These are phyloP conservation scores for Scheffersomyces insectosa DNA, from an alignment of 1,139 yeast species.

Conservation along the genomic window DNA sequence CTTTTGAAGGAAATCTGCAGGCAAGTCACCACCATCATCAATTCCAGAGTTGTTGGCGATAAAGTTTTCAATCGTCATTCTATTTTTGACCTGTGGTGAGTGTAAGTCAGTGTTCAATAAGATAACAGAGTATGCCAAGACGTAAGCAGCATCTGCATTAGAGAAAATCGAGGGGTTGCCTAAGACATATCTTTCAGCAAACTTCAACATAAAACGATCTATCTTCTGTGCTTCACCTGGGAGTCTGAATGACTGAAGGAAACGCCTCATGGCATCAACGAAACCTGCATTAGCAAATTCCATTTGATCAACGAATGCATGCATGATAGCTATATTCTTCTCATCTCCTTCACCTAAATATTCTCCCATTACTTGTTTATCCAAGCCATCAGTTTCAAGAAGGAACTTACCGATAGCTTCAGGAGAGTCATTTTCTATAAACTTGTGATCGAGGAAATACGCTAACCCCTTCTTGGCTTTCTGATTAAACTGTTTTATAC, in stretches of 20 bases:
- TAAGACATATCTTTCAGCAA: conserved; percentile 87
- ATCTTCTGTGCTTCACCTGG: conserved; percentile 99
- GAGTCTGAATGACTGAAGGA: conserved; percentile 83
- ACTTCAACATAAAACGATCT: conserved; percentile 93
- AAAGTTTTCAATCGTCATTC: conserved; percentile 89
- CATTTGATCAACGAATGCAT: conserved; percentile 87
- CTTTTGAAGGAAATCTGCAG: conserved; percentile 65
- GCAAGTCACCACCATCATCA: conserved; percentile 85
- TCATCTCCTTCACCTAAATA: conserved; percentile 89
- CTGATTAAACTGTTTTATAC: conserved; percentile 75
- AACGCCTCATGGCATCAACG: conserved; percentile 82
- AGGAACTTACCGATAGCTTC: conserved; percentile 72
- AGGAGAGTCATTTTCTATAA: conserved; percentile 64
- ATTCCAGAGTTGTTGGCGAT: conserved; percentile 87
- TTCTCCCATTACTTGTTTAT: conserved; percentile 85
- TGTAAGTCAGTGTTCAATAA: conserved; percentile 94
- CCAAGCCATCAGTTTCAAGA: conserved; percentile 75
- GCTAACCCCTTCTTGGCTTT: conserved; percentile 82
- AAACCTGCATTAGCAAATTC: conserved; percentile 70
- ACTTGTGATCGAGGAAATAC: conserved; percentile 59
- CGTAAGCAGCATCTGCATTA: conserved; percentile 92
- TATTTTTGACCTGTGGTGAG: conserved; percentile 77
- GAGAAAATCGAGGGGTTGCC: conserved; percentile 87
- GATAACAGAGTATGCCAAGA: conserved; percentile 88
- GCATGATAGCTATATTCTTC: conserved; percentile 80